Base-by-base conservation (phyloP, 306 rosid species). In the Begonia loranthoides region DNA sequence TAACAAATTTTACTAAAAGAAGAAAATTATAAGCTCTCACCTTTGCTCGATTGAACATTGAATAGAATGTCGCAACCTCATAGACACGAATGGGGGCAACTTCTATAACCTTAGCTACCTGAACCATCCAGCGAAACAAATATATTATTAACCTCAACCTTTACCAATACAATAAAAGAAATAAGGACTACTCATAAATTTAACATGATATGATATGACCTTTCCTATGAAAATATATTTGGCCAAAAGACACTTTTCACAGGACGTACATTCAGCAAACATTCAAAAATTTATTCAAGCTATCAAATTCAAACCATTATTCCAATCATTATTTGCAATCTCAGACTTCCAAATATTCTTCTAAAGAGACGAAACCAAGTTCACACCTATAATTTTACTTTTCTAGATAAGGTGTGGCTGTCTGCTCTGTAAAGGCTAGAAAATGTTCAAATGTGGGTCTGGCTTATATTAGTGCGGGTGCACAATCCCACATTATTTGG, bases 51-150 rank as follows among this genome's bases (percentile, higher is more conserved):
- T 90, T 90, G 72, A 90, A 90, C 99, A 90, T 90, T 10, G 99
- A 90, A 71, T 86, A 90, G 76, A 90, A 86, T 65, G 99, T 90
- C 60, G 95, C 94, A 56, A 90, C 99, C 76, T 90, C 99, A 39
- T 74, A 90, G 38, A 90, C 94, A 51, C 94, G 92, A 60, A 90
- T 76, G 12, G 99, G 99, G 58, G 95, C 88, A 65, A 90, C 95
- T 73, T 80, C 99, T 45, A 83, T 43, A 67, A 83, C 48, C 75
- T 80, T 90, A 28, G 95, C 99, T 49, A 90, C 99, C 99, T 90
- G 74, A 54, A 56, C 49, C 57, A 73, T 67, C 63, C 84, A 79
- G 22, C 63, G 66, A 71, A 61, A 39, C 12, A 36, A 46, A 16
- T 55, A 53, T 59, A 65, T 54, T 49, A 40, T 15, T n/a, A 43